Conservation (phyloP, 1,284 basidiomycete genomes). For the Anthracocystis panici-leucophaei region DNA sequence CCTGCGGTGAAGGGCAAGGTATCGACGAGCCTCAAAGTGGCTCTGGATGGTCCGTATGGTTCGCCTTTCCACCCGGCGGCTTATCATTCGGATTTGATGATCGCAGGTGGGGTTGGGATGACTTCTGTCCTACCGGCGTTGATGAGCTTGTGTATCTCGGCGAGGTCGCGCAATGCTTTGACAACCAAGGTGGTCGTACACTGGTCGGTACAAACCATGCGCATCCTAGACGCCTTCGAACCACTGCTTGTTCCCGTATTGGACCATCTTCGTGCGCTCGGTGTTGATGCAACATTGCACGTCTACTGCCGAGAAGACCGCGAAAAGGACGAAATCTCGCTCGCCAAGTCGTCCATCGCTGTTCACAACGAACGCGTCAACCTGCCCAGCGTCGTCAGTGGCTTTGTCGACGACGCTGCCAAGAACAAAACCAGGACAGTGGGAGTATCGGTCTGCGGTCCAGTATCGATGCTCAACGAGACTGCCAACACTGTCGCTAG, state of each 20-base stretch:
- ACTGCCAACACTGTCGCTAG: constrained; percentile 33
- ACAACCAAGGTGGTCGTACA: constrained; percentile 23
- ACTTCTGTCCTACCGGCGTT: constrained; percentile 45
- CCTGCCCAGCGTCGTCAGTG: constrained; percentile 8
- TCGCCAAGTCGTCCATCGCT: constrained; percentile 10
- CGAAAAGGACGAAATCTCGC: not conserved
- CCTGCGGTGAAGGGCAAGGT: constrained; percentile 25
- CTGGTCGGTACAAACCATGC: constrained; percentile 30
- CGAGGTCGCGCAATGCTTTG: constrained; percentile 5
- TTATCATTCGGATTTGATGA: constrained; percentile 41
- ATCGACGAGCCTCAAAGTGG: constrained; percentile 14
- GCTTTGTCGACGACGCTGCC: constrained; percentile 13
- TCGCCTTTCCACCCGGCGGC: constrained; percentile 26
- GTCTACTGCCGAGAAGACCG: constrained; percentile 25
- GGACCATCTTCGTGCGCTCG: constrained; percentile 20
- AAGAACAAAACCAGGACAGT: not conserved
- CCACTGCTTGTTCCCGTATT: constrained; percentile 18
- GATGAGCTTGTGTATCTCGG: constrained; percentile 34
- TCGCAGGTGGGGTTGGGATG: constrained; percentile 57
- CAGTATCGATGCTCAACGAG: constrained; percentile 43
- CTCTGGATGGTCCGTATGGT: constrained; percentile 61
- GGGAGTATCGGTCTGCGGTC: constrained; percentile 49
- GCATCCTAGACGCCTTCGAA: constrained; percentile 27
- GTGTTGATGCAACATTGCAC: constrained; percentile 29
- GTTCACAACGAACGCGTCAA: constrained; percentile 19